Conservation (phyloP, 495 filamentous ascomycete species). For the Beverwykella pulmonaria region DNA sequence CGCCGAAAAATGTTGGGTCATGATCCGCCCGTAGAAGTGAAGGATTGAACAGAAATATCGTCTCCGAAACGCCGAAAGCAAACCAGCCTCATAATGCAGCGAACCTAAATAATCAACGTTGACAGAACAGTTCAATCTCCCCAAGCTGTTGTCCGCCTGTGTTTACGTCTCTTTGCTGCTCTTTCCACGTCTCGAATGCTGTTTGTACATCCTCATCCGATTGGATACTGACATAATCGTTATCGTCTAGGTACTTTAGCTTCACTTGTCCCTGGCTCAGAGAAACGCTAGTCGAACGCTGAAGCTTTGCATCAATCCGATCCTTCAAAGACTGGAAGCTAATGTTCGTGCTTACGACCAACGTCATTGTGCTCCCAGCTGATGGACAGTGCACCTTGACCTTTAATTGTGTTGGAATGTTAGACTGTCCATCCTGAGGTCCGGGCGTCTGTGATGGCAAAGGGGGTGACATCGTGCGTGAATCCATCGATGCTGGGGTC, state of each 20-base stretch:
- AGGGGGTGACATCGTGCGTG: conserved; percentile 38
- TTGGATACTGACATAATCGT: conserved; percentile 90
- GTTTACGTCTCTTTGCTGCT: conserved; percentile 66
- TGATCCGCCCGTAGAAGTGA: conserved; percentile 21
- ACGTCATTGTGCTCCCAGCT: conserved; percentile 76
- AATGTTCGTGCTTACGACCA: conserved; percentile 92
- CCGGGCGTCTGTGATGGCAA: conserved; percentile 21
- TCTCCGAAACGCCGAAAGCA: conserved; percentile 31
- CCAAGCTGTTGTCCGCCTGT: conserved; percentile 65
- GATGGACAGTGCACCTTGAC: conserved; percentile 87
- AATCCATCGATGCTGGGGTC: conserved; percentile 36
- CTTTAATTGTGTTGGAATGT: conserved; percentile 71
- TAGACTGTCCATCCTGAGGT: conserved; percentile 9
- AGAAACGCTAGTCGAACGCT: conserved; percentile 75
- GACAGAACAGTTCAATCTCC: conserved; percentile 82
- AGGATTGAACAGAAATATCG: conserved; percentile 21
- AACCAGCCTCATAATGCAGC: conserved; percentile 13
- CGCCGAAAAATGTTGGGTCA: conserved; percentile 31
- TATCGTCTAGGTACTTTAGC: conserved; percentile 88
- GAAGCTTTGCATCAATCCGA: conserved; percentile 95
- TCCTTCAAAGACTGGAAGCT: conserved; percentile 88
- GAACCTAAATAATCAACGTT: conserved; percentile 40
- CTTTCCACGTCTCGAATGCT: conserved; percentile 90
- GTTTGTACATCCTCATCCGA: conserved; percentile 93
- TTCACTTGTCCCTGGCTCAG: conserved; percentile 77